A percentile compares a stretch with the other conserved stretches of the same genome.
phyloP scores from a whole-genome alignment of 371 early-diverging fungal species.

The Syncephalastrum contaminatum region DNA sequence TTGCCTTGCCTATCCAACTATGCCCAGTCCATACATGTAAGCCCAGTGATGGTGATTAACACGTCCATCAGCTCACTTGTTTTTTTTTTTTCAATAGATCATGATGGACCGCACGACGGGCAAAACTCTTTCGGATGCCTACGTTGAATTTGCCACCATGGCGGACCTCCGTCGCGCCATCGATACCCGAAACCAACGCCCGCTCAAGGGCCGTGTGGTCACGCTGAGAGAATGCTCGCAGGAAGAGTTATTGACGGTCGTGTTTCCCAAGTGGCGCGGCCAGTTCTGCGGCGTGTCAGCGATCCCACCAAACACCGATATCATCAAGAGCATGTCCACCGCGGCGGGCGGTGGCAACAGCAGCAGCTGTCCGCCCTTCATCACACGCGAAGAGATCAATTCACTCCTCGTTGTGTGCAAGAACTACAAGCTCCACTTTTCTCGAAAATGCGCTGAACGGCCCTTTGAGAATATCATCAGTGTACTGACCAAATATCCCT shows the following conservation, averaged over 20 bases:
- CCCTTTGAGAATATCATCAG: constrained; percentile 82
- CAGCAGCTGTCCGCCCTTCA: constrained; percentile 54
- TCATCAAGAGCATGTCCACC: constrained; percentile 43
- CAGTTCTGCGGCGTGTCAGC: constrained; percentile 49
- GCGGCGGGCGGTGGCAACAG: constrained; percentile 37
- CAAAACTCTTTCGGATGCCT: constrained; percentile 66
- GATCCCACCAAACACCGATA: constrained; percentile 31
- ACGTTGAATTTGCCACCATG: constrained; percentile 57
- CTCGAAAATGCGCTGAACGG: constrained; percentile 76
- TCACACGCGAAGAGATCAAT: constrained; percentile 75
- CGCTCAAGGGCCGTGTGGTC: constrained; percentile 67
- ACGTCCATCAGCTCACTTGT: neutral
- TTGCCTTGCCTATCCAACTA: constrained; percentile 35
- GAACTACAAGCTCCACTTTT: constrained; percentile 76
- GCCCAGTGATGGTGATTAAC: constrained; percentile 7
- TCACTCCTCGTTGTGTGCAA: constrained; percentile 67
- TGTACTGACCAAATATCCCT: constrained; percentile 71
- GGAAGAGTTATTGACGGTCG: constrained; percentile 60
- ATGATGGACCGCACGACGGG: constrained; percentile 65
- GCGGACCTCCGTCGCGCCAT: constrained; percentile 46
- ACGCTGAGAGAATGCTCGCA: constrained; percentile 60
- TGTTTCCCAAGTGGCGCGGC: constrained; percentile 73
- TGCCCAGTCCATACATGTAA: constrained; percentile 55
- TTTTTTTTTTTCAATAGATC: constrained; percentile 26
- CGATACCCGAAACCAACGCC: constrained; percentile 50